Conservation (phyloP, 306 rosid species). For the Dalbergia cultrata region DNA sequence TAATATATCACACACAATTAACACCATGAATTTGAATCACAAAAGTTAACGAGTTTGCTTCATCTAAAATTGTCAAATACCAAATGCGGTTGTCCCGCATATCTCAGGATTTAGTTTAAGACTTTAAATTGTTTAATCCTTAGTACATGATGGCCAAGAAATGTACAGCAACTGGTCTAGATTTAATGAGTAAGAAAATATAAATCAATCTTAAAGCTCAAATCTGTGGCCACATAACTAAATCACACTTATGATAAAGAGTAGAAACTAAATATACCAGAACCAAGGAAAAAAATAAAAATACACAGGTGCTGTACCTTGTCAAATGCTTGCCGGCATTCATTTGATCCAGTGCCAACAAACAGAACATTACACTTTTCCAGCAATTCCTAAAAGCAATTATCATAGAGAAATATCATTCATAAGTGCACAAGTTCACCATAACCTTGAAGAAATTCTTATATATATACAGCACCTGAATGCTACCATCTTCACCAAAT, state of each 20-base stretch:
- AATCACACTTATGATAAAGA: constrained; percentile 17
- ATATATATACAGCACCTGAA: constrained; percentile 70
- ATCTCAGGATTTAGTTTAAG: neutral
- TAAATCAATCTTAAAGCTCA: constrained; percentile 28
- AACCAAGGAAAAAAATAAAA: constrained; percentile 11
- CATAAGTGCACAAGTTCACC: constrained; percentile 6
- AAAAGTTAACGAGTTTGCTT: neutral
- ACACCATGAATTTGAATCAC: constrained; percentile 11
- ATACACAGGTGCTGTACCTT: constrained; percentile 62
- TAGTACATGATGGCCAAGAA: constrained; percentile 1
- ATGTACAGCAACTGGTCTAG: constrained; percentile 22
- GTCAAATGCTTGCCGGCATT: constrained; percentile 87
- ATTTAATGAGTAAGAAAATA: constrained; percentile 1
- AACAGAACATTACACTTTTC: constrained; percentile 84
- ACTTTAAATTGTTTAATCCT: constrained; percentile 6
- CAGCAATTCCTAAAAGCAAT: constrained; percentile 74
- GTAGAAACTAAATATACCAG: constrained; percentile 12
- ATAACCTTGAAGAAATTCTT: constrained; percentile 25
- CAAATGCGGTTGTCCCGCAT: constrained; percentile 16
- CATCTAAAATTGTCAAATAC: constrained; percentile 32
- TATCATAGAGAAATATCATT: constrained; percentile 43
- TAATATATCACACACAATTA: constrained; percentile 16
- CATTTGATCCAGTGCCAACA: constrained; percentile 93
- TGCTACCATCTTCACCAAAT: constrained; percentile 96
- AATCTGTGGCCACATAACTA: neutral